These are phyloP conservation scores for Entomophthora muscae DNA, from an alignment of 371 early-diverging fungal species.

Conservation along the genomic window DNA sequence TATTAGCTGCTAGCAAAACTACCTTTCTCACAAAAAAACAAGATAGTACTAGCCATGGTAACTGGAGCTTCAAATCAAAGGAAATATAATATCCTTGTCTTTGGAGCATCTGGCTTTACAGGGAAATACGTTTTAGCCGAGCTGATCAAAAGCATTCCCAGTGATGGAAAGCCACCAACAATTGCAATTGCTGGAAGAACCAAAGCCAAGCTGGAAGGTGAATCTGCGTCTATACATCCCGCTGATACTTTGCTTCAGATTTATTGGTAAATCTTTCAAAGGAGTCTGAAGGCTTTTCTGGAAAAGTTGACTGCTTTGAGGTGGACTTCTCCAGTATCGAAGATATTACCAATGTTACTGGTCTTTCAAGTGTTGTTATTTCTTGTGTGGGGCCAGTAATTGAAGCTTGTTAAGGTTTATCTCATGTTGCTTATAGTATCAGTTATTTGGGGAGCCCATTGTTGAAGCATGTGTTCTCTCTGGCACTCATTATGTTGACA, in stretches of 20 bases:
- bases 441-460: slow-evolving; percentile 62
- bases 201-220: slow-evolving; percentile 12
- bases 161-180: slow-evolving; percentile 11
- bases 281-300: slow-evolving; percentile 13
- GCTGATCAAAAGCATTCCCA: slow-evolving; percentile 14
- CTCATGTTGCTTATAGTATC: slow-evolving; percentile 17
- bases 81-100: slow-evolving; percentile 41
- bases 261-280: slow-evolving; percentile 11
- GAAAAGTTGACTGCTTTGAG: slow-evolving; percentile 11
- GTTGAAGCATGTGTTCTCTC: slow-evolving; percentile 66
- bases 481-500: slow-evolving; percentile 73
- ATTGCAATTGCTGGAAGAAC: slow-evolving; percentile 13
- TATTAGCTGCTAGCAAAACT: too few relatives aligned
- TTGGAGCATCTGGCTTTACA: slow-evolving; percentile 80
- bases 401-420: not conserved
- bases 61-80: slow-evolving; percentile 10
- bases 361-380: slow-evolving; percentile 28
- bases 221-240: slow-evolving; percentile 10
- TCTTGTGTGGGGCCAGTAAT: slow-evolving; percentile 25
- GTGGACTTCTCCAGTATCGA: slow-evolving; percentile 1
- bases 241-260: not conserved
- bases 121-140: slow-evolving; percentile 56
- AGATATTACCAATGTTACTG: slow-evolving; percentile 3
- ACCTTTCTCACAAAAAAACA: too few relatives aligned
- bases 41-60: too few relatives aligned